Conservation (phyloP, 176 grass and related monocot genomes). For the Hsuehochloa calcarea region DNA sequence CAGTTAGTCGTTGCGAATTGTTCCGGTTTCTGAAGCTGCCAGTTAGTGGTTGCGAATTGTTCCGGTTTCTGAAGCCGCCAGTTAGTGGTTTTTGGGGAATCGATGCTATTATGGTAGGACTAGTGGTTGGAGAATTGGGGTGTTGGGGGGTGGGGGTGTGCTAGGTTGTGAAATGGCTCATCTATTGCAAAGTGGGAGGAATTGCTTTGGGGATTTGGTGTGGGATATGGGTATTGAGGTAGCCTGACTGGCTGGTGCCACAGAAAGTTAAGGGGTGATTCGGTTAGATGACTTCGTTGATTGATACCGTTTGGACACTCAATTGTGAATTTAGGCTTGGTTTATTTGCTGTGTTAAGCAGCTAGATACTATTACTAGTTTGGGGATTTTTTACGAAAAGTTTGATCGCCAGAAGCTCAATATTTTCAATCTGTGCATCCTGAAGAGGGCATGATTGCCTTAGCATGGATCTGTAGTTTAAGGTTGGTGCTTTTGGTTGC, state of each 20-base stretch:
- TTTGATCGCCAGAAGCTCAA: neutral
- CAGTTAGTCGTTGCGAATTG: slow-evolving; percentile 18
- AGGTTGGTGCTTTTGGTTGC: neutral
- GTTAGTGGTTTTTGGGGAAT: neutral
- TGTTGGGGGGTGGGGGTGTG: too few species aligned
- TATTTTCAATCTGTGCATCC: neutral
- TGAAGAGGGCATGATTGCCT: neutral
- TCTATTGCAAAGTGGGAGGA: neutral
- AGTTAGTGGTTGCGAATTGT: slow-evolving; percentile 23
- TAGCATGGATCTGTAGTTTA: slow-evolving; percentile 9
- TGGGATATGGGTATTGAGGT: neutral
- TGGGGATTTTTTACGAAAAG: slow-evolving; percentile 3
- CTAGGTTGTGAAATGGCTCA: slow-evolving; percentile 6
- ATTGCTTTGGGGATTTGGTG: slow-evolving; percentile 15
- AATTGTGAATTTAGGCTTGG: slow-evolving; percentile 24
- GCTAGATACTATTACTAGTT: slow-evolving; percentile 15
- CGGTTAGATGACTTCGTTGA: neutral
- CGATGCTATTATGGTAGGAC: neutral
- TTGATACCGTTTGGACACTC: neutral
- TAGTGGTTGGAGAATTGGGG: neutral
- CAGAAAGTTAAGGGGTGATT: slow-evolving; percentile 1
- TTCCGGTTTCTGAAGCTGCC: slow-evolving; percentile 36
- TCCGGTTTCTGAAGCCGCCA: slow-evolving; percentile 33
- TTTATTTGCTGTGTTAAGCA: slow-evolving; percentile 4
- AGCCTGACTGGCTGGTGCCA: neutral